phyloP scores from a whole-genome alignment of 2,329 filamentous ascomycete genomes.

The Verticillium isaacii region DNA sequence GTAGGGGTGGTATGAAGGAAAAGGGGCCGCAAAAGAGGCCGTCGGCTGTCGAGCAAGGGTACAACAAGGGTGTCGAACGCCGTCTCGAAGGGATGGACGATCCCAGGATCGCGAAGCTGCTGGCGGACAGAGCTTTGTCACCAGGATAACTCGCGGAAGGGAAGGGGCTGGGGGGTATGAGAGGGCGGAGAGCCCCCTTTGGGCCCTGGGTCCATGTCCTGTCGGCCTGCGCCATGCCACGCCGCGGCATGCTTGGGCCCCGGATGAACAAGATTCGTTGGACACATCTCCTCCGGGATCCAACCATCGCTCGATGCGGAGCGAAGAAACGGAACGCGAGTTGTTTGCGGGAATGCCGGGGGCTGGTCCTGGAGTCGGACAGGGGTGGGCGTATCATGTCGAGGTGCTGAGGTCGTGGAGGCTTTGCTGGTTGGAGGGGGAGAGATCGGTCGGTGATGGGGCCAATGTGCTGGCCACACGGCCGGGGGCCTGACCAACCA shows the following conservation, averaged over 20 bases:
- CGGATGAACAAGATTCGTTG: not conserved
- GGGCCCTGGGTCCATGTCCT: not conserved
- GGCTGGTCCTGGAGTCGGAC: not conserved
- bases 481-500: not conserved
- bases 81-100: not conserved
- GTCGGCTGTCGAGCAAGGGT: not conserved
- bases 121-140: not conserved
- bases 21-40: not conserved
- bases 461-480: not conserved
- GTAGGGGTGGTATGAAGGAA: not conserved
- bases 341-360: slow-evolving; percentile 9
- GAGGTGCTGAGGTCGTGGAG: not conserved
- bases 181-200: not conserved
- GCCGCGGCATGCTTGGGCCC: not conserved
- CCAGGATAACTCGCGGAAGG: not conserved
- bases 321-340: slow-evolving; percentile 9
- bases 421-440: not conserved
- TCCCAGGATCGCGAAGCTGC: not conserved
- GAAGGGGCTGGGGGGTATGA: not conserved
- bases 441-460: not conserved
- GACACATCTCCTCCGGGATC: not conserved
- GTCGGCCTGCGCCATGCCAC: not conserved
- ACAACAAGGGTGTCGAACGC: not conserved
- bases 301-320: slow-evolving; percentile 6
- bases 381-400: not conserved